Base-by-base conservation (phyloP, 306 rosid species). In the Cucurbita argyrosperma region DNA sequence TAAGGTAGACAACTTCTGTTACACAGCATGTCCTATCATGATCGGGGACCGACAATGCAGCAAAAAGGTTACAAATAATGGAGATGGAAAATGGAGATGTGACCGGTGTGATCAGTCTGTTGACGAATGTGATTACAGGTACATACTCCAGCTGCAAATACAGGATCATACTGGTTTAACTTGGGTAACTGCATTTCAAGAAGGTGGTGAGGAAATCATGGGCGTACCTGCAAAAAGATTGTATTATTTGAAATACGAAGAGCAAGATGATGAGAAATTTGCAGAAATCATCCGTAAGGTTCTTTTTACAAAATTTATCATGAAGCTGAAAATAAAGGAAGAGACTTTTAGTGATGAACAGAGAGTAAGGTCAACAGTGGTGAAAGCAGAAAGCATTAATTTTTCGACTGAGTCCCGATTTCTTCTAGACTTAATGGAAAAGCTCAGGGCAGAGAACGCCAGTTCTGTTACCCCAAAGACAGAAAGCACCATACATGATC, bases 101-200 rank as follows among this genome's bases (percentile, higher is more conserved):
- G 99, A 94, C 10, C 84, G 88, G 81, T 94, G 99, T 68, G 88
- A 85, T 59, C 84, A 84, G 76, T 75, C 84, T 3, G 2, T 91
- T 53, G 89, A 86, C 8, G 82, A 80, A 43, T 89, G 96, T 82
- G 97, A 94, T 65, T 94, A 79, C 77, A 91, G 97, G 79, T 94
- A 94, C 74, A 75, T 91, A 75, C 86, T 94, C 77, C 89, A 90
- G 81, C 69, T 91, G 10, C 92, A 89, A 83, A 83, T 91, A 80
- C 91, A 88, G 81, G 97, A 94, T 77, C 91, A 91, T 78, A 89
- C 96, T 64, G 97, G 92, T 77, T 7, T 78, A 68, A 81, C 96
- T 9, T 90, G 95, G 97, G 99, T 83, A 19, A 94, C 97, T 68
- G 92, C 92, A 30, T 94, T 94, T 83, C 96, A 94, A 88, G 97